These are phyloP conservation scores for Gyrodon lividus DNA, from an alignment of 768 basidiomycete genomes.

Conservation along the genomic window DNA sequence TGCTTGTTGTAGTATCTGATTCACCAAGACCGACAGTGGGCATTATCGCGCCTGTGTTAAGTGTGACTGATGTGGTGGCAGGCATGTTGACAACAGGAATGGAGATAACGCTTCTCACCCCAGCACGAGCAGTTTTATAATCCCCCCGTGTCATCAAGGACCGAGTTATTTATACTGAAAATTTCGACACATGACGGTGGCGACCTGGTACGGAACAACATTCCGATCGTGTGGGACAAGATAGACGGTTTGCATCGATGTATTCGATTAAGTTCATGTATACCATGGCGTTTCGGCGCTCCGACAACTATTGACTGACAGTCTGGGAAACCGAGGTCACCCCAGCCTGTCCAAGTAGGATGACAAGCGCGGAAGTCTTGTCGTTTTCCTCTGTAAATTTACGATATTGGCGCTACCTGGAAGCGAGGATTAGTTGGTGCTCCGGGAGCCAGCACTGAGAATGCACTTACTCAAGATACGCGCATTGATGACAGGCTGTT, in stretches of 20 bases:
- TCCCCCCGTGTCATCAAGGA: not conserved
- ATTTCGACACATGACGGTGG: not conserved
- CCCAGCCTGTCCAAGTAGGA: conserved; percentile 62
- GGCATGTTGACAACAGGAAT: conserved; percentile 40
- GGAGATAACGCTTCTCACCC: not conserved
- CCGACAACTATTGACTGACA: conserved; percentile 26
- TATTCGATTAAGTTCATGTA: not conserved
- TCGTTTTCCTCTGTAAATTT: conserved; percentile 60
- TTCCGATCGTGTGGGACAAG: not conserved
- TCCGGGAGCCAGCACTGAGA: not conserved
- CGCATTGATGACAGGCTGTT: conserved; percentile 60
- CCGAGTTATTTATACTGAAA: conserved; percentile 4
- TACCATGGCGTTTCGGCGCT: not conserved
- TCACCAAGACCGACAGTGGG: conserved; percentile 69
- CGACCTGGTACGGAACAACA: conserved; percentile 1
- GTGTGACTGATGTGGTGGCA: conserved; percentile 47
- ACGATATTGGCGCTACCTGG: conserved; percentile 57
- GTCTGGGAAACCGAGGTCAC: conserved; percentile 57
- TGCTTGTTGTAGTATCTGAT: conserved; percentile 5
- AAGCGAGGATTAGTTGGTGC: not conserved
- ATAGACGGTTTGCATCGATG: conserved; percentile 1
- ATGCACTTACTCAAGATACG: conserved; percentile 51
- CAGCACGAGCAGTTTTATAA: conserved; percentile 1
- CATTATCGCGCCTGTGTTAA: conserved; percentile 79
- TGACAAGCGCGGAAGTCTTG: conserved; percentile 64